phyloP scores from a whole-genome alignment of 805 yeast species.

The Cyberlindnera veronae region DNA sequence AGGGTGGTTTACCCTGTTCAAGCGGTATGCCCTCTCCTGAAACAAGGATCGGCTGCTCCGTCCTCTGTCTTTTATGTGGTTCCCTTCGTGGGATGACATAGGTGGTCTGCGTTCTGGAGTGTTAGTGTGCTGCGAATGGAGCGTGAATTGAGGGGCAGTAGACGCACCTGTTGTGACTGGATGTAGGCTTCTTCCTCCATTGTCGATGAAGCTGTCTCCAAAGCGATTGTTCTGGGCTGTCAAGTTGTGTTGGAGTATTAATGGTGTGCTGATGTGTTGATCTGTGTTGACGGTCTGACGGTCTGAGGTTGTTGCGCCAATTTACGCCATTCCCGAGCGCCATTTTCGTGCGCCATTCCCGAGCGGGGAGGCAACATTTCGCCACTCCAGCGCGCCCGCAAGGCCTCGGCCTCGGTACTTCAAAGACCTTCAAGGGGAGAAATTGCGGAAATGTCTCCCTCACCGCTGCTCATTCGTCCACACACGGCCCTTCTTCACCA shows the following conservation, averaged over 20 bases:
- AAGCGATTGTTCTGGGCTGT: too few relatives aligned
- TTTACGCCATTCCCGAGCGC: too few relatives aligned
- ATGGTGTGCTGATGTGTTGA: too few relatives aligned
- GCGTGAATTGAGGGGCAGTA: background rate
- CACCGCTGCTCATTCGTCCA: background rate
- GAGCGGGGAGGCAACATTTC: too few relatives aligned
- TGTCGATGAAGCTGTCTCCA: background rate
- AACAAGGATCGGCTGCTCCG: slow-evolving; percentile 1
- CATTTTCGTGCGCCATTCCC: too few relatives aligned
- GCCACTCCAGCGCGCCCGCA: too few relatives aligned
- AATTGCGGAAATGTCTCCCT: too few relatives aligned
- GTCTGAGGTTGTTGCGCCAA: too few relatives aligned
- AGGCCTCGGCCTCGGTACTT: too few relatives aligned
- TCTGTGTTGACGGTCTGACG: too few relatives aligned
- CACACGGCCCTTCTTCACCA: background rate
- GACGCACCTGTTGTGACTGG: slow-evolving; percentile 19
- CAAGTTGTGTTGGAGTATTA: too few relatives aligned
- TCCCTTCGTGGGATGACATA: slow-evolving; percentile 13
- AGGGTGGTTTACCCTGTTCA: slow-evolving; percentile 7
- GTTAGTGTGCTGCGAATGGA: background rate
- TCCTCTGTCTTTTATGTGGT: slow-evolving; percentile 13
- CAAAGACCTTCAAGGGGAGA: too few relatives aligned
- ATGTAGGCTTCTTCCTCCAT: slow-evolving; percentile 10
- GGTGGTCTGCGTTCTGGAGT: slow-evolving; percentile 17
- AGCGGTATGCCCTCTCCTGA: slow-evolving; percentile 19